Base-by-base conservation (phyloP, 2,329 filamentous ascomycete species). In the Clonostachys rosea region DNA sequence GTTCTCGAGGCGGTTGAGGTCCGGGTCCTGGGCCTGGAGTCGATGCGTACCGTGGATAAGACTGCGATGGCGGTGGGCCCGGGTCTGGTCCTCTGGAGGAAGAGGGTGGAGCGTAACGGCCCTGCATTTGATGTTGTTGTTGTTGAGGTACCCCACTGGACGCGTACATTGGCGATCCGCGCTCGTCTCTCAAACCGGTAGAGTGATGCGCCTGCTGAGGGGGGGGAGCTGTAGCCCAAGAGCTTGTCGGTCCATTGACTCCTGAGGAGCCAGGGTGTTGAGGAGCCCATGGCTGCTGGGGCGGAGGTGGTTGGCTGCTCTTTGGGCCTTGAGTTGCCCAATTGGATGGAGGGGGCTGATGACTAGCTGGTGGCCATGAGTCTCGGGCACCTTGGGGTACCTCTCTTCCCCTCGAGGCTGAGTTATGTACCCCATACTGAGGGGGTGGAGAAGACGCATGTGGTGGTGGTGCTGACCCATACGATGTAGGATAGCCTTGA, bases 381-480 rank as follows among this genome's bases (percentile, higher is more conserved):
- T 67, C 65, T 42, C 63, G 61, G 40, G 69, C 68, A 60, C 49
- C 59, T 45, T 56, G 65, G 0, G 70, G 56, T 14, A 61, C 52
- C 42, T 79, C 76, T 17, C 74, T 70, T 11, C 67, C 62, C 30
- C 72, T 67, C 12, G 72, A 57, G 13, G 65, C 59, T 18, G 70
- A 56, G n/a, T 68, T 65, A 56, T 81, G 77, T 10, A 68, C 59
- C 1, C 70, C 65, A 48, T 82, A 83, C 52, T 81, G 79, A 17
- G 74, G 70, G n/a, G 75, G 70, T n/a, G 78, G 73, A 7, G 77
- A 76, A n/a, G 70, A 69, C 18, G 68, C 66, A 53, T 72, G 72
- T 5, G 62, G 55, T 34, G 65, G 56, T 36, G 68, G 69, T 6
- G 56, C 52, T 10, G 60, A 59, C 6, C 66, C 68, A 44, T 72